These are phyloP conservation scores for Diutina rugosa DNA, from an alignment of 1,139 yeast genomes.

Conservation along the genomic window DNA sequence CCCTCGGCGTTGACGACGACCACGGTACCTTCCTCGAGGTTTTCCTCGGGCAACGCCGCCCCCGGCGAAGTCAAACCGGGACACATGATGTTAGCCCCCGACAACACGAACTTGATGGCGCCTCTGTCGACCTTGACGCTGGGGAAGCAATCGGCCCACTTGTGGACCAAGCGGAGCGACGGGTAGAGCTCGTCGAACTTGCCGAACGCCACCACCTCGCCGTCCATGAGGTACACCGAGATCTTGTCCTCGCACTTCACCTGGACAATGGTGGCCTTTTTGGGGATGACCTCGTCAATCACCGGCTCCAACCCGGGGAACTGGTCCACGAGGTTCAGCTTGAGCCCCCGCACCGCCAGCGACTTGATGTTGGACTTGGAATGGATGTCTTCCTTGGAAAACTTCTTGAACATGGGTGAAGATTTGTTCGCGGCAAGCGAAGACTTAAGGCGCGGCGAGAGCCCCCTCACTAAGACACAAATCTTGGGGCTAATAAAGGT, in stretches of 20 bases:
- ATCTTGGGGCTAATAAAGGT: neutral
- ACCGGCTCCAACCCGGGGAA: conserved; percentile 62
- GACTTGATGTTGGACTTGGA: conserved; percentile 88
- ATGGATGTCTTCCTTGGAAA: conserved; percentile 77
- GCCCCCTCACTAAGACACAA: neutral
- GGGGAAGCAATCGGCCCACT: conserved; percentile 74
- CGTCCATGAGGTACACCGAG: conserved; percentile 63
- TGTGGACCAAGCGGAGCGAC: conserved; percentile 63
- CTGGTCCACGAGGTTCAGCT: conserved; percentile 56
- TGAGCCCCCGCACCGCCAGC: conserved; percentile 78
- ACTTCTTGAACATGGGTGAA: conserved; percentile 45
- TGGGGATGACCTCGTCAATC: conserved; percentile 77
- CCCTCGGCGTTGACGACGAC: conserved; percentile 89
- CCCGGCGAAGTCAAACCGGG: conserved; percentile 94
- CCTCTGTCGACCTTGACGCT: conserved; percentile 89
- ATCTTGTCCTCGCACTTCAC: conserved; percentile 86
- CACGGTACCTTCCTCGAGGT: conserved; percentile 49
- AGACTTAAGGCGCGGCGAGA: neutral
- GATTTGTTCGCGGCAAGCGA: neutral
- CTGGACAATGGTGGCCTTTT: conserved; percentile 74
- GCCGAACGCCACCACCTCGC: conserved; percentile 67
- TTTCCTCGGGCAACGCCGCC: conserved; percentile 67
- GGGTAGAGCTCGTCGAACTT: conserved; percentile 81
- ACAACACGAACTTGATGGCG: conserved; percentile 84
- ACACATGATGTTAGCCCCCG: conserved; percentile 96